Percentiles rank a stretch among this genome's conserved stretches.
phyloP scores from a whole-genome alignment of 2,329 filamentous ascomycete genomes.

The Aspergillus amoenus region DNA sequence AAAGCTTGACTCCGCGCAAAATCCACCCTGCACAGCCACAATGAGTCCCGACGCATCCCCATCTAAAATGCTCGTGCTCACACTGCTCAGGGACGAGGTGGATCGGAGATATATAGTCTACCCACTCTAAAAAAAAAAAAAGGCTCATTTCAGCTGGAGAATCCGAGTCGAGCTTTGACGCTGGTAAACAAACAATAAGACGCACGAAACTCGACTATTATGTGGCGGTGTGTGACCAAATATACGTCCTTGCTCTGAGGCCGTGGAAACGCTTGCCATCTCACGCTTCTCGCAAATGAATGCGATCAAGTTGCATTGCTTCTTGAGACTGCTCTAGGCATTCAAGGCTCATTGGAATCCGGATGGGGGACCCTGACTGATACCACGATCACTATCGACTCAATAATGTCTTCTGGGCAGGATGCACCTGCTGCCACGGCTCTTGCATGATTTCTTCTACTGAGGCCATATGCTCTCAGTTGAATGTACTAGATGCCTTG shows the following conservation, averaged over 20 bases:
- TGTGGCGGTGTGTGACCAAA: no score
- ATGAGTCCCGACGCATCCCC: not conserved
- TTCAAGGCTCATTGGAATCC: no score
- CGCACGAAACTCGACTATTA: no score
- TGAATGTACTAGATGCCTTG: no score
- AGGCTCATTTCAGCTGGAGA: not conserved
- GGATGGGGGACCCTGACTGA: not conserved
- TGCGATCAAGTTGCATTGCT: not conserved
- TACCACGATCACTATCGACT: no score
- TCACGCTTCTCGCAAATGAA: no score
- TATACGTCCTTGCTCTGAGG: no score
- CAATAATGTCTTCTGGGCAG: not conserved
- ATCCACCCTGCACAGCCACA: constrained; percentile 1
- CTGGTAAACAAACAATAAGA: not conserved
- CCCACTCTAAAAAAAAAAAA: not conserved
- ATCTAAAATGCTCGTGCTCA: not conserved
- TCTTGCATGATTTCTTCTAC: not conserved
- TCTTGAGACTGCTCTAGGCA: not conserved
- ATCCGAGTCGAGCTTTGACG: not conserved
- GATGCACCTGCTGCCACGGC: not conserved
- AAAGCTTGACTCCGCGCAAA: no score
- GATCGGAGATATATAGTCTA: not conserved
- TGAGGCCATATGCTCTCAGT: not conserved
- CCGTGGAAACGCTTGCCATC: no score
- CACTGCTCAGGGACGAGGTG: not conserved